These are phyloP conservation scores for Erysimum cheiranthoides DNA, from an alignment of 345 rosid species.

Conservation along the genomic window DNA sequence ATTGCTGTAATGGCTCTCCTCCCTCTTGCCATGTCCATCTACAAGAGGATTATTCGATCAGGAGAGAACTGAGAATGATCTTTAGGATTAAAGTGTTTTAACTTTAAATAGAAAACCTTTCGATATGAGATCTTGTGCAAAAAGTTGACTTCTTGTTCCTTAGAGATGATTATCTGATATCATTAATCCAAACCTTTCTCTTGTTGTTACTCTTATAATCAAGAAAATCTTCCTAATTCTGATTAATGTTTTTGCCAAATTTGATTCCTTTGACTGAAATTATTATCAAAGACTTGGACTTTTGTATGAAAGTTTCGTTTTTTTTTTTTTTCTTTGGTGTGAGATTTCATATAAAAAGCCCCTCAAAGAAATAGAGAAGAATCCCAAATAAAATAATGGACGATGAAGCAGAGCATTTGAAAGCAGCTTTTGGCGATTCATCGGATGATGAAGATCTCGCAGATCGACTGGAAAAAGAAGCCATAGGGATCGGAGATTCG, in stretches of 20 bases:
- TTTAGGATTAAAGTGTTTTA: neutral
- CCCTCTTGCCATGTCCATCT: slow-evolving; percentile 63
- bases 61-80: neutral
- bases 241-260: neutral
- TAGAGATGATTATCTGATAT: too few species aligned
- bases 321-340: neutral
- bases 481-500: slow-evolving; percentile 1
- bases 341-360: neutral
- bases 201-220: too few species aligned
- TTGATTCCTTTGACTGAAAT: neutral
- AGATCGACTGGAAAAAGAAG: slow-evolving; percentile 3
- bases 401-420: slow-evolving; percentile 46
- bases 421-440: slow-evolving; percentile 77
- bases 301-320: neutral
- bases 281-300: neutral
- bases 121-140: neutral
- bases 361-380: slow-evolving; percentile 7
- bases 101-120: neutral
- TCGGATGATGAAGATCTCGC: slow-evolving; percentile 61
- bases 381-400: slow-evolving; percentile 34
- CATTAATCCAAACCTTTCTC: too few species aligned
- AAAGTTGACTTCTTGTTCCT: too few species aligned
- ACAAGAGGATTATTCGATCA: slow-evolving; percentile 48
- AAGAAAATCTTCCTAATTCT: neutral
- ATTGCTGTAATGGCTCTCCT: slow-evolving; percentile 61